Evolutionary conservation across 1,284 basidiomycete genomes (phyloP), one percentile per base, ranked within the genome.

Genomic region (Puccinia horiana): DNA sequence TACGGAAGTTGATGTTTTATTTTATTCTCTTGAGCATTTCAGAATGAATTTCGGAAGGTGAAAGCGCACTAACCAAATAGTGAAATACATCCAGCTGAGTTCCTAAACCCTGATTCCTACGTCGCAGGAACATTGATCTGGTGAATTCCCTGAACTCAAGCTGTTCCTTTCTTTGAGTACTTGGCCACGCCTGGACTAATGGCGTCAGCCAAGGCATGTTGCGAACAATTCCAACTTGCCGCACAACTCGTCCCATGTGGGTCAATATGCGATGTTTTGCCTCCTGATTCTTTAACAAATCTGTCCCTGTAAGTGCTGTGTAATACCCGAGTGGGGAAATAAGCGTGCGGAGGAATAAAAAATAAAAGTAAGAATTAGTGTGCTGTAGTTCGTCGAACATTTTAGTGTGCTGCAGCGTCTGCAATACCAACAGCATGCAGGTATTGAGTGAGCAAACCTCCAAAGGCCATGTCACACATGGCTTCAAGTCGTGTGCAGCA

Each of bases 201-300:
- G 77, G 49, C 26, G 77, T 79, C 44, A 79, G 49, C 77, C 77
- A 79, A 23, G 77, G 77, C 49, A 79, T 67, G n/a, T 79, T 79
- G 42, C 77, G 61, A 54, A 79, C 29, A n/a, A 79, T 79, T 9
- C 77, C 77, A 79, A 79, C 77, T 79, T 79, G 77, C 54, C 65
- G 77, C 23, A 79, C 77, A 14, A 79, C 77, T 79, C 52, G 42
- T 58, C 77, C 77, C 77, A 79, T 79, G 32, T 79, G 65, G n/a
- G 29, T 54, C 9, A 79, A 70, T 37, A 79, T 52, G 12, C 40
- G 44, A 44, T 79, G 77, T 44, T 70, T 56, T 54, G 70, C 77
- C 42, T 72, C 18, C 29, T 79, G 77, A 56, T 26, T 70, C 11
- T 69, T 52, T n/a, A 79, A 42, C 40, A 79, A 58, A 52, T 42